Evolutionary conservation across 768 basidiomycete genomes (phyloP).

Genomic region (Agaricus sinodeliciosus): DNA sequence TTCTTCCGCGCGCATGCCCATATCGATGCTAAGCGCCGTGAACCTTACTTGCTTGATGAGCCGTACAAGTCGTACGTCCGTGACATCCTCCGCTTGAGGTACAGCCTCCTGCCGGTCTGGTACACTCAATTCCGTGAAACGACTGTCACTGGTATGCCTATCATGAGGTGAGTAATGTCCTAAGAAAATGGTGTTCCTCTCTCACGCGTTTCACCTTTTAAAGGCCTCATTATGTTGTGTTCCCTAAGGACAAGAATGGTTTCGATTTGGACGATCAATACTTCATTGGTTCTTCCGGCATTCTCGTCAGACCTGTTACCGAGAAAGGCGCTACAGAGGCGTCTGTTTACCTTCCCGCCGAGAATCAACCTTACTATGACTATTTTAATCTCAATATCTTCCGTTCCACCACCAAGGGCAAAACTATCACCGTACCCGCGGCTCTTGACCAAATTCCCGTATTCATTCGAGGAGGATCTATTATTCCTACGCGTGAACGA

Average conservation of each 20-base stretch:
- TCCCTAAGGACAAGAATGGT: constrained; percentile 83
- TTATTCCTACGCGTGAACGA: constrained; percentile 82
- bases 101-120: constrained; percentile 87
- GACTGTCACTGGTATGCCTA: constrained; percentile 71
- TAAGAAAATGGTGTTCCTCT: background rate
- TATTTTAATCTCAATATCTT: constrained; percentile 74
- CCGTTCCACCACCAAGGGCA: constrained; percentile 59
- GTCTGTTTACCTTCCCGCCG: constrained; percentile 71
- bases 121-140: constrained; percentile 96
- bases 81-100: constrained; percentile 74
- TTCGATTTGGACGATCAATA: constrained; percentile 93
- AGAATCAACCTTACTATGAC: constrained; percentile 92
- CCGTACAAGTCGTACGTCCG: constrained; percentile 82
- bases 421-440: constrained; percentile 68
- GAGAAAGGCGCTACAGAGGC: constrained; percentile 61
- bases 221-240: constrained; percentile 93
- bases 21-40: constrained; percentile 94
- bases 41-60: constrained; percentile 88
- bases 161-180: constrained; percentile 60
- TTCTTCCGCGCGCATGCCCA: constrained; percentile 99
- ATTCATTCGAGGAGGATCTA: constrained; percentile 85
- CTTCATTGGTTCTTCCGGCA: constrained; percentile 81
- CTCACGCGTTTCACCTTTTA: background rate
- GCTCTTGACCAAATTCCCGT: constrained; percentile 78
- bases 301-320: constrained; percentile 90